Evolutionary conservation across 2,329 filamentous ascomycete genomes (phyloP), one percentile per base, ranked within the genome.

Genomic region (Aspergillus novoparasiticus): DNA sequence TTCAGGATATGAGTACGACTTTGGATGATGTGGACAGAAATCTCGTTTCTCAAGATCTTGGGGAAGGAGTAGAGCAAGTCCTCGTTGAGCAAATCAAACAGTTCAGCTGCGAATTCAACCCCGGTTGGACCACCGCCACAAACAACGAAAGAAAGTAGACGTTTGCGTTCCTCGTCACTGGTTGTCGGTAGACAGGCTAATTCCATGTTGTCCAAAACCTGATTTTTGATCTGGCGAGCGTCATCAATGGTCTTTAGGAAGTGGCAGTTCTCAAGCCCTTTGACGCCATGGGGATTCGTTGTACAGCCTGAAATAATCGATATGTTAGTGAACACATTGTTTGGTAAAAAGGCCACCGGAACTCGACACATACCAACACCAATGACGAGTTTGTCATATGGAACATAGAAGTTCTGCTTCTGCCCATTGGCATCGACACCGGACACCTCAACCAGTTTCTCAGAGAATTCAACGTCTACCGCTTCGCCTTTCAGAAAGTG

Each of bases 191-290:
- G 81, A 73, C 93, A 97, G 26, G 95, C 93, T 41, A 89, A 82
- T 77, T 99, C 95, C 63, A 99, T 86, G 74, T 99, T 99, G 51
- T 90, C 87, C 70, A 98, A 87, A 30, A 99, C 89, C 69, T 90
- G 86, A 77, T 96, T 97, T 64, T 94, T 90, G 71, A 99, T 97
- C 72, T 87, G 84, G 30, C 94, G 89, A 6, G 96, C 95, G 76
- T 99, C 94, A 65, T 91, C 90, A 69, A 99, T 96, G 64, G 96
- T 91, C 79, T 99, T 99, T 66, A 99, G 85, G 81, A 97, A 97
- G 78, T 94, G 89, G 78, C 94, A 97, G 75, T 99, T 86, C 70
- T 98, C 92, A 14, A 99, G 85, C 11, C 95, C 95, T 75, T 95
- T 94, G 62, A 99, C 96, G 53, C 96, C 96, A 73, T 99, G 95